Conservation (phyloP, 1,139 yeast genomes). For the Meyerozyma smithsonii region DNA sequence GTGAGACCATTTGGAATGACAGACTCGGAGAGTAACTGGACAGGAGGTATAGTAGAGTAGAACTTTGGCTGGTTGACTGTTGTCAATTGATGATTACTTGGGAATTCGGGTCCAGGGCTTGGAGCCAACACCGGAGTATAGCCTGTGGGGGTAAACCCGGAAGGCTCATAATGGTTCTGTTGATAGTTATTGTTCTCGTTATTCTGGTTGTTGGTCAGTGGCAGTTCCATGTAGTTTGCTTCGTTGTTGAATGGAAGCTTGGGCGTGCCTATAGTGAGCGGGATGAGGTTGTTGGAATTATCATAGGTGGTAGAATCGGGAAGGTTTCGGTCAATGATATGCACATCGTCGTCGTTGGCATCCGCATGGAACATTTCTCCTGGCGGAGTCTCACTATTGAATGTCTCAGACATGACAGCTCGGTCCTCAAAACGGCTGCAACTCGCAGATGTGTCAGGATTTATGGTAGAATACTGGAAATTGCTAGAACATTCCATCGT, state of each 20-base stretch:
- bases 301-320: not conserved
- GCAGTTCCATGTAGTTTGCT: not conserved
- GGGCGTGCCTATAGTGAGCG: constrained; percentile 1
- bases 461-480: constrained; percentile 1
- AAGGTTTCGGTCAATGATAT: constrained; percentile 1
- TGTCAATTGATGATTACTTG: constrained; percentile 13
- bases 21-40: constrained; percentile 33
- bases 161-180: constrained; percentile 5
- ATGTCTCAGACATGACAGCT: not conserved
- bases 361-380: not conserved
- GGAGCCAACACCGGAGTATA: constrained; percentile 11
- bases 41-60: constrained; percentile 23
- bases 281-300: not conserved
- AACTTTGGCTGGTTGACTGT: constrained; percentile 12
- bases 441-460: constrained; percentile 1
- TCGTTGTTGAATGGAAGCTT: constrained; percentile 1
- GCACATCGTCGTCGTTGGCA: constrained; percentile 2
- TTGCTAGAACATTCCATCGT: constrained; percentile 7
- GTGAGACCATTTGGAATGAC: constrained; percentile 25
- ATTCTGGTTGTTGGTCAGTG: not conserved
- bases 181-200: constrained; percentile 4
- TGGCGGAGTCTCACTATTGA: not conserved
- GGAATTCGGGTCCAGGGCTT: constrained; percentile 4
- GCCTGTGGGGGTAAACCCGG: constrained; percentile 10
- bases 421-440: not conserved